Evolutionary conservation across 2,329 filamentous ascomycete genomes (phyloP).

Genomic region (Trichoderma pleuroti): DNA sequence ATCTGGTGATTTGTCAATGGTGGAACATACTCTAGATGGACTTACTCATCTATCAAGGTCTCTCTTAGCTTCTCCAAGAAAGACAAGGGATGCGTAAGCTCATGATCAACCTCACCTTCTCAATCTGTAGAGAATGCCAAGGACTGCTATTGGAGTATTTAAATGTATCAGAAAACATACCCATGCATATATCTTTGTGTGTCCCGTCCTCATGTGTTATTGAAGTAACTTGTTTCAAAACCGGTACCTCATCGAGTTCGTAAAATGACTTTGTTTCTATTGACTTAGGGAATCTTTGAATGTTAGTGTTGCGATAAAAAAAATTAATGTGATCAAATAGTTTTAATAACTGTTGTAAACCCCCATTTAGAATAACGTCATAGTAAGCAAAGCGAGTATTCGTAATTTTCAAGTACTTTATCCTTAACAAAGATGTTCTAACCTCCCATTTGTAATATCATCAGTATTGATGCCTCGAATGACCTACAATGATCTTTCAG

Average conservation of each 20-base stretch:
- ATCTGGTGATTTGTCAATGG: neutral
- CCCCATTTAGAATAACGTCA: too few species aligned
- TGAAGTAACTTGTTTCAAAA: too few species aligned
- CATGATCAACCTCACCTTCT: too few species aligned
- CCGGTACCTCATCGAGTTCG: neutral
- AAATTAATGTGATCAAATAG: too few species aligned
- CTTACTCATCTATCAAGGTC: neutral
- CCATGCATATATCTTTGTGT: neutral
- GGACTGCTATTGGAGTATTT: neutral
- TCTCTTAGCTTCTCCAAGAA: neutral
- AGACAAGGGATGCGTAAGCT: neutral
- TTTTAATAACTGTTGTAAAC: too few species aligned
- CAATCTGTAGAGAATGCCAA: too few species aligned
- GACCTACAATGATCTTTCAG: neutral
- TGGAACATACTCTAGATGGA: neutral
- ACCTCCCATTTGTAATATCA: neutral
- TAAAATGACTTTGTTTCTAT: neutral
- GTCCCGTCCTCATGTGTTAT: too few species aligned
- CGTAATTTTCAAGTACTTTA: neutral
- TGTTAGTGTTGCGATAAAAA: neutral
- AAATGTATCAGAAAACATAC: neutral
- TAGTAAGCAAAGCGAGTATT: neutral
- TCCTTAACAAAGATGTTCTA: neutral
- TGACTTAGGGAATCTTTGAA: neutral
- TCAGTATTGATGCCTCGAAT: neutral